Evolutionary conservation across 495 filamentous ascomycete species (phyloP).

Genomic region (Aspergillus hancockii): DNA sequence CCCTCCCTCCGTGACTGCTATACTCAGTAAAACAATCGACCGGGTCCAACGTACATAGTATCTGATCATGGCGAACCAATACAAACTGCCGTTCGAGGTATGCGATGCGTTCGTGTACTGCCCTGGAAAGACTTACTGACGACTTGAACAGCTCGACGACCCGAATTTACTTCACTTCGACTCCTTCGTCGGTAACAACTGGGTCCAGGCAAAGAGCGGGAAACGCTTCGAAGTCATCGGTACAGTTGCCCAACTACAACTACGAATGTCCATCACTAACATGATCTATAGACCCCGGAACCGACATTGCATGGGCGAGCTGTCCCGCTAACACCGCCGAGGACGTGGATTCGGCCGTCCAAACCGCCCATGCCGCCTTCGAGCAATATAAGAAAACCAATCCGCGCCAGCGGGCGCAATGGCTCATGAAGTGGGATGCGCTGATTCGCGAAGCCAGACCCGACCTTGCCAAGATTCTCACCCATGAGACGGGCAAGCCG

Average conservation of each 20-base stretch:
- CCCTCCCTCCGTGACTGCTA: not conserved
- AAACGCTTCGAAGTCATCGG: constrained; percentile 68
- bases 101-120: not conserved
- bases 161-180: constrained; percentile 59
- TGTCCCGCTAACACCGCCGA: constrained; percentile 60
- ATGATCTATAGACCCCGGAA: constrained; percentile 57
- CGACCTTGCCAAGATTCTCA: constrained; percentile 60
- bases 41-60: not conserved
- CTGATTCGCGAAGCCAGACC: constrained; percentile 52
- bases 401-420: constrained; percentile 61
- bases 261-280: constrained; percentile 11
- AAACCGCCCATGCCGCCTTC: constrained; percentile 61
- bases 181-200: constrained; percentile 61
- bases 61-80: constrained; percentile 34
- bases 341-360: constrained; percentile 62
- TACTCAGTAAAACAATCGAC: not conserved
- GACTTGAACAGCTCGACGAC: constrained; percentile 50
- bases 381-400: constrained; percentile 59
- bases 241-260: constrained; percentile 26
- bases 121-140: not conserved
- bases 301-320: constrained; percentile 61
- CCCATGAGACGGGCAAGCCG: constrained; percentile 67
- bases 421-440: constrained; percentile 60
- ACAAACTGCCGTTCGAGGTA: constrained; percentile 45
- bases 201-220: constrained; percentile 62